phyloP scores from a whole-genome alignment of 805 yeast species.

The Candida oleophila region DNA sequence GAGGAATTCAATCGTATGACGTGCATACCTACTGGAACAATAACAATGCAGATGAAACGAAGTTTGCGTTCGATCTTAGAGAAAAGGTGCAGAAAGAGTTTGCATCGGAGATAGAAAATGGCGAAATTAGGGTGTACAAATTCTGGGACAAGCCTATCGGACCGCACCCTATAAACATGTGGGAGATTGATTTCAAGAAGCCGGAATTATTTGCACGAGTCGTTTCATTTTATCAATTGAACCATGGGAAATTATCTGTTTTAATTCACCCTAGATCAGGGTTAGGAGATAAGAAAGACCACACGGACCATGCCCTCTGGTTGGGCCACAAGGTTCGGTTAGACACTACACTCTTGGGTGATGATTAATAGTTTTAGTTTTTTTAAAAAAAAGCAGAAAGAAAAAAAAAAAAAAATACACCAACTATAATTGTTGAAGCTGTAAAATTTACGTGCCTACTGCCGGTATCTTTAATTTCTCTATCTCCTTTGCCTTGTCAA shows the following conservation, averaged over 20 bases:
- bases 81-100: slow-evolving; percentile 41
- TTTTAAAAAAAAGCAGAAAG: too few relatives aligned
- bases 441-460: too few relatives aligned
- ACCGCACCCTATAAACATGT: slow-evolving; percentile 60
- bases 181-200: slow-evolving; percentile 51
- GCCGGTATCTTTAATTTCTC: too few relatives aligned
- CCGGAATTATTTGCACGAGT: slow-evolving; percentile 45
- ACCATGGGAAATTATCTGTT: slow-evolving; percentile 53
- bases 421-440: not conserved
- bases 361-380: not conserved
- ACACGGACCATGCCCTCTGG: slow-evolving; percentile 58
- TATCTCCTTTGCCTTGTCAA: too few relatives aligned
- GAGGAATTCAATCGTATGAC: slow-evolving; percentile 43
- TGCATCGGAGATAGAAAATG: slow-evolving; percentile 39
- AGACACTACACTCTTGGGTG: slow-evolving; percentile 12
- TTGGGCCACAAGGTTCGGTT: slow-evolving; percentile 45
- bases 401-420: too few relatives aligned
- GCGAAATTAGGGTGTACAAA: slow-evolving; percentile 42
- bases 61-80: slow-evolving; percentile 36
- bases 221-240: slow-evolving; percentile 50
- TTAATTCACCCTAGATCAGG: slow-evolving; percentile 53
- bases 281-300: slow-evolving; percentile 45
- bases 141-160: slow-evolving; percentile 52
- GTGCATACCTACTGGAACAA: slow-evolving; percentile 54
- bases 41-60: slow-evolving; percentile 29